Base-by-base conservation (phyloP, 1,284 basidiomycete species). In the Hemileccinum hortonii region DNA sequence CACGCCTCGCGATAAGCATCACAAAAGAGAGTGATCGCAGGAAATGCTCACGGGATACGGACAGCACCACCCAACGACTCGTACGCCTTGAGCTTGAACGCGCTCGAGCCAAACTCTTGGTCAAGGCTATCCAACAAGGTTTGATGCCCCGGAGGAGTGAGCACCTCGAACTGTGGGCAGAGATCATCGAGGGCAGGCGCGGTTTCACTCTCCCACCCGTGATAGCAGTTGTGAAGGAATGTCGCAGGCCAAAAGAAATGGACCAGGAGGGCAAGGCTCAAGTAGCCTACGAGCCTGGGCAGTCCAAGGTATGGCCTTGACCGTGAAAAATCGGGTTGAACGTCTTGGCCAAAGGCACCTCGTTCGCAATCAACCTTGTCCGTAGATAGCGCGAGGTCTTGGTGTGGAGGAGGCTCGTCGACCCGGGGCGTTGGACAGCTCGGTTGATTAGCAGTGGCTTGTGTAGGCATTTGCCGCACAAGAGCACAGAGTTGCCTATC, bases 61-160 rank as follows among this genome's bases (percentile, higher is more conserved):
- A 80, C 65, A 1, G 75, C 75, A 15, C 72, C 75, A 21, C 73
- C 71, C 8, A 79, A 64, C 9, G 66, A 70, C 42, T 75, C 71
- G 49, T 73, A 75, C 3, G 72, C 74, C 49, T 72, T 65, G 22
- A 64, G 58, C 57, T 66, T 72, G 61, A 77, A 79, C n/a, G 61
- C 60, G 1, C 65, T 59, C 0, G 67, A 69, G 14, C 46, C 50
- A 46, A 72, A 76, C 45, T 69, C 48, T 0, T 55, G 47, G 37
- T 77, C 73, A 16, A 80, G 58, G 18, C 56, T 57, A 24, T 59
- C 57, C 33, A 73, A 55, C 14, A 79, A 58, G 2, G 47, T 45
- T 3, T 57, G 49, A 46, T 77, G 63, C 29, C 35, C 48, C 3
- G 52, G 53, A 3, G 75, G 67, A 14, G 59, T 55, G 40, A 75